Percentiles rank a stretch among this genome's conserved stretches.
phyloP scores from a whole-genome alignment of 805 yeast genomes.

The Pichia rugopelliculosa region DNA sequence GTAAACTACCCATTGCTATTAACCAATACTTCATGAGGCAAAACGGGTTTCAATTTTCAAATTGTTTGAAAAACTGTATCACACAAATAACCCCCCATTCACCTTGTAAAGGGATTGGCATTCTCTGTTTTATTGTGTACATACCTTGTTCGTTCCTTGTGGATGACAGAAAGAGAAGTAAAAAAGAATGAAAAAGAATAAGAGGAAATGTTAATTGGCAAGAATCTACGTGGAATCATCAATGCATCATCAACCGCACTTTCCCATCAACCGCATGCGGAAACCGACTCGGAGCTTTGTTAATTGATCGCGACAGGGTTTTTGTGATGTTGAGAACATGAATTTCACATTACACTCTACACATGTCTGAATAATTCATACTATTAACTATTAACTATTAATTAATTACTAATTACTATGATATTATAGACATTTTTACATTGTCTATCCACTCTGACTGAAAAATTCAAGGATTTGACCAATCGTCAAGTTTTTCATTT shows the following conservation, averaged over 20 bases:
- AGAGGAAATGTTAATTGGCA: no score
- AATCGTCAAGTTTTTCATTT: background rate
- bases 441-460: background rate
- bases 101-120: background rate
- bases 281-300: background rate
- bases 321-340: background rate
- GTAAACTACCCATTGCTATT: no score
- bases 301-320: background rate
- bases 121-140: background rate
- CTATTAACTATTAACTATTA: no score
- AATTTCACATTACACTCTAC: background rate
- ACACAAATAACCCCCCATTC: background rate
- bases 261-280: background rate
- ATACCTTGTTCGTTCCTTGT: background rate
- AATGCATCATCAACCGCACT: no score
- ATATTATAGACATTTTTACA: no score
- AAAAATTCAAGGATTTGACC: conserved; percentile 1
- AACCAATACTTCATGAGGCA: background rate
- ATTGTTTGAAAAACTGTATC: background rate
- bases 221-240: no score
- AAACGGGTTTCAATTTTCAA: background rate
- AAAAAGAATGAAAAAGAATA: no score
- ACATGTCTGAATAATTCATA: background rate
- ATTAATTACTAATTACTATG: no score
- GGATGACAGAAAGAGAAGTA: no score